Evolutionary conservation across 1,284 basidiomycete species (phyloP).

Genomic region (Tilletia setariae): DNA sequence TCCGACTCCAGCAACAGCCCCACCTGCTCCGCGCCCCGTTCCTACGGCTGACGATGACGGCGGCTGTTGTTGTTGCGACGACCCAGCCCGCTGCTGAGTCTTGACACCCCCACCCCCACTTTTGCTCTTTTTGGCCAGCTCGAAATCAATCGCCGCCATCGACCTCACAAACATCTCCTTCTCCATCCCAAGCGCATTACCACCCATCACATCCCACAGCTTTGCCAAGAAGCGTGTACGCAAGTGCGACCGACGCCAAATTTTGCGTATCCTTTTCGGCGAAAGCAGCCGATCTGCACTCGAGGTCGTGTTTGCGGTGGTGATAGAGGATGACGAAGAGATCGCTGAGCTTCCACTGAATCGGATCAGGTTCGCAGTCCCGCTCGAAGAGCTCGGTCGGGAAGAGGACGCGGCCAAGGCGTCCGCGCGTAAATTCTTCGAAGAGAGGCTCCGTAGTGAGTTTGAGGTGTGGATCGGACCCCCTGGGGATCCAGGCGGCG

Average conservation of each 20-base stretch:
- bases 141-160: conserved; percentile 12
- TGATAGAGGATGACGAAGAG: neutral
- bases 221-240: neutral
- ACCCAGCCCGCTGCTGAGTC: too few relatives aligned
- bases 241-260: neutral
- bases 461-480: too few relatives aligned
- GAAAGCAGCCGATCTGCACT: neutral
- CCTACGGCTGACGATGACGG: too few relatives aligned
- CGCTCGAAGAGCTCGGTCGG: neutral
- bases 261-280: neutral
- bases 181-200: neutral
- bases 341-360: neutral
- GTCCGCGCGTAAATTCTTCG: neutral
- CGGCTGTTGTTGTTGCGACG: neutral
- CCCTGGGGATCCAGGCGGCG: neutral
- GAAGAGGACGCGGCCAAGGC: neutral
- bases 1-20: too few relatives aligned
- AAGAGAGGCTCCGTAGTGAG: conserved; percentile 1
- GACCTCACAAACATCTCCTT: neutral
- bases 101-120: neutral
- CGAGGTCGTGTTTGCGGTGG: neutral
- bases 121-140: neutral
- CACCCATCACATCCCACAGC: conserved; percentile 14
- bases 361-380: too few relatives aligned
- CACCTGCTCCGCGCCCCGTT: too few relatives aligned